Conservation (phyloP, 352 stramenopile species). For the Pythium coloratum region DNA sequence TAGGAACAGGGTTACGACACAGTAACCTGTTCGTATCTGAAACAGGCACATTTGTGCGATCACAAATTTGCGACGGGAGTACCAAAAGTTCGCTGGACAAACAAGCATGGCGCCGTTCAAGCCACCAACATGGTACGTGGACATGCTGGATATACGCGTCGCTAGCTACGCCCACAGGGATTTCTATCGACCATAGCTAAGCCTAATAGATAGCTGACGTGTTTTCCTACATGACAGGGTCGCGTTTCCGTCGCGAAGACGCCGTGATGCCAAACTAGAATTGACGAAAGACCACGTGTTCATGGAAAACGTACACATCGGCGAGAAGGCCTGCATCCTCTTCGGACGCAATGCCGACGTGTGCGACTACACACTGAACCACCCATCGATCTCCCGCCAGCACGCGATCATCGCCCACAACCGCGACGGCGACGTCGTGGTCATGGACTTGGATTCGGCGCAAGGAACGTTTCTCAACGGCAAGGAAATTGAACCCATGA, state of each 20-base stretch:
- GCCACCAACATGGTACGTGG: slow-evolving; percentile 31
- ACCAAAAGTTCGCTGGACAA: background rate
- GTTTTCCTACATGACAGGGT: slow-evolving; percentile 35
- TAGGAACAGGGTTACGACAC: background rate
- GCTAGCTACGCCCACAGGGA: background rate
- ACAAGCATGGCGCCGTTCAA: slow-evolving; percentile 31
- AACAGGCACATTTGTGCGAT: background rate
- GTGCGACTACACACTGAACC: slow-evolving; percentile 72
- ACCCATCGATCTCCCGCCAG: slow-evolving; percentile 80
- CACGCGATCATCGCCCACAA: slow-evolving; percentile 79
- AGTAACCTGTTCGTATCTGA: background rate
- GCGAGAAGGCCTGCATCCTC: slow-evolving; percentile 56
- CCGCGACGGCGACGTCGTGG: slow-evolving; percentile 43
- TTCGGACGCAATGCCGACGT: slow-evolving; percentile 77
- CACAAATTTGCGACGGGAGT: background rate
- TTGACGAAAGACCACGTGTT: slow-evolving; percentile 50
- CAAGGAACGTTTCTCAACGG: slow-evolving; percentile 86
- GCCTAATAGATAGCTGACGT: slow-evolving; percentile 1
- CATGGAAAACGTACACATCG: slow-evolving; percentile 49
- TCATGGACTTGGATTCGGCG: slow-evolving; percentile 80
- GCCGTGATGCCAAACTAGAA: slow-evolving; percentile 48
- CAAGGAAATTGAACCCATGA: slow-evolving; percentile 53
- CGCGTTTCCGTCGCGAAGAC: slow-evolving; percentile 39
- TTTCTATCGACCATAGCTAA: background rate
- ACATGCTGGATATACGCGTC: background rate